Conservation (phyloP, 441 rosid species). For the Bruguiera hainesii region DNA sequence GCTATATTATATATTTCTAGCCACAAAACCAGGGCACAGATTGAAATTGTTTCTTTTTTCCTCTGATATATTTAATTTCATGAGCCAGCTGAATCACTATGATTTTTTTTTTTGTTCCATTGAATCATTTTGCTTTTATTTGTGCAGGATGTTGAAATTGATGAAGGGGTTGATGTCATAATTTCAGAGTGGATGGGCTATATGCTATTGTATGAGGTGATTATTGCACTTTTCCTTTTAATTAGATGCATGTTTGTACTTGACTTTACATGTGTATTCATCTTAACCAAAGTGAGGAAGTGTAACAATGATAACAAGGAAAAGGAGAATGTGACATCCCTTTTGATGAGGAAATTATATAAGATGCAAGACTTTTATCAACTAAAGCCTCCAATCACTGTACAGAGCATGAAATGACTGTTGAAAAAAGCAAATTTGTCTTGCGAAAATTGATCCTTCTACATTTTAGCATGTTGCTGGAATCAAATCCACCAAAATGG, state of each 20-base stretch:
- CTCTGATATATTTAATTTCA: constrained; percentile 7
- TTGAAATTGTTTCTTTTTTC: constrained; percentile 8
- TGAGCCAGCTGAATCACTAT: constrained; percentile 4
- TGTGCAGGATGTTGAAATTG: constrained; percentile 89
- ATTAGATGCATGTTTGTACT: too few species aligned
- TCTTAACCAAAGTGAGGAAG: not conserved
- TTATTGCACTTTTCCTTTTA: constrained; percentile 8
- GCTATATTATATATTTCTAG: not conserved
- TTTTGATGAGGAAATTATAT: too few species aligned
- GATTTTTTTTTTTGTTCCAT: not conserved
- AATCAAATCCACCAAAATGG: too few species aligned
- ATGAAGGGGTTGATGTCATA: constrained; percentile 95
- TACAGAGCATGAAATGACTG: too few species aligned
- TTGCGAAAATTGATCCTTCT: too few species aligned
- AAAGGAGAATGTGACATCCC: too few species aligned
- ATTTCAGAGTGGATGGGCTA: constrained; percentile 99
- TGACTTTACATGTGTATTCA: not conserved
- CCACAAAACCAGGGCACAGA: not conserved
- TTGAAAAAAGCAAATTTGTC: too few species aligned
- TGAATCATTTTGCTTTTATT: constrained; percentile 12
- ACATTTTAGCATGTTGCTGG: too few species aligned
- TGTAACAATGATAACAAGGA: too few species aligned
- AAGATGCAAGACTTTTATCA: too few species aligned
- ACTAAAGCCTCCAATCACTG: too few species aligned
- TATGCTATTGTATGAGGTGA: constrained; percentile 97